A percentile compares a stretch with the other conserved stretches of the same genome.
phyloP scores from a whole-genome alignment of 306 rosid genomes.

The Quercus robur region DNA sequence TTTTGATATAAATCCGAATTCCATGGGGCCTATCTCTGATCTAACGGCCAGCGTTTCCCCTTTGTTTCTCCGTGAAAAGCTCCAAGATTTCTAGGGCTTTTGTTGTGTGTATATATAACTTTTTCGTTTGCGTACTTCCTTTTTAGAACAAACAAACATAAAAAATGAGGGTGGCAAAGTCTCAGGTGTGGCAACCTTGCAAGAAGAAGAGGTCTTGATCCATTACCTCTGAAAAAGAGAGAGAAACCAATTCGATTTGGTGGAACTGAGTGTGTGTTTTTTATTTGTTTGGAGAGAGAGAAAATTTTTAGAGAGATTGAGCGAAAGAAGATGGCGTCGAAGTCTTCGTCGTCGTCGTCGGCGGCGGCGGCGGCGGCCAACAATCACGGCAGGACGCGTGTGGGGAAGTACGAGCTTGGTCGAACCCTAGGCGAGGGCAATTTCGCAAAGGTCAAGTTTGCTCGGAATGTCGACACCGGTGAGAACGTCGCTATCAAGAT shows the following conservation, averaged over 20 bases:
- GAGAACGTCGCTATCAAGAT: constrained; percentile 82
- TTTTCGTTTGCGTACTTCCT: background rate
- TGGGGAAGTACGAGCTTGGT: constrained; percentile 81
- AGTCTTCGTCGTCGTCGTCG: background rate
- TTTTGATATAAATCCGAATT: background rate
- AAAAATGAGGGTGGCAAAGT: constrained; percentile 67
- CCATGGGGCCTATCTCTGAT: constrained; percentile 29
- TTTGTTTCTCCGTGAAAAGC: background rate
- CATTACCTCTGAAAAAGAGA: background rate
- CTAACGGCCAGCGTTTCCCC: constrained; percentile 16
- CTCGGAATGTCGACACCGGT: constrained; percentile 47
- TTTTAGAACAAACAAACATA: background rate
- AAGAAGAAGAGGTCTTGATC: constrained; percentile 81
- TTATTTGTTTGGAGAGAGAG: background rate
- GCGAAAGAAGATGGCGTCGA: constrained; percentile 39
- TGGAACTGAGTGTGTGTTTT: too few species aligned
- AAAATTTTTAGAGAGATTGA: background rate
- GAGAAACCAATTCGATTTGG: background rate
- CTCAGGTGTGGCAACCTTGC: constrained; percentile 92
- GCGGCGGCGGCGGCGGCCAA: background rate
- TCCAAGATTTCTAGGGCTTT: background rate
- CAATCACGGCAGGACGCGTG: constrained; percentile 45
- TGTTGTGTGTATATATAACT: background rate
- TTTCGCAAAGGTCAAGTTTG: constrained; percentile 90
- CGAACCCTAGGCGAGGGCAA: constrained; percentile 90